A percentile compares a stretch with the other conserved stretches of the same genome.
These are phyloP conservation scores for Clonostachys solani DNA, from an alignment of 2,329 filamentous ascomycete genomes.

Conservation along the genomic window DNA sequence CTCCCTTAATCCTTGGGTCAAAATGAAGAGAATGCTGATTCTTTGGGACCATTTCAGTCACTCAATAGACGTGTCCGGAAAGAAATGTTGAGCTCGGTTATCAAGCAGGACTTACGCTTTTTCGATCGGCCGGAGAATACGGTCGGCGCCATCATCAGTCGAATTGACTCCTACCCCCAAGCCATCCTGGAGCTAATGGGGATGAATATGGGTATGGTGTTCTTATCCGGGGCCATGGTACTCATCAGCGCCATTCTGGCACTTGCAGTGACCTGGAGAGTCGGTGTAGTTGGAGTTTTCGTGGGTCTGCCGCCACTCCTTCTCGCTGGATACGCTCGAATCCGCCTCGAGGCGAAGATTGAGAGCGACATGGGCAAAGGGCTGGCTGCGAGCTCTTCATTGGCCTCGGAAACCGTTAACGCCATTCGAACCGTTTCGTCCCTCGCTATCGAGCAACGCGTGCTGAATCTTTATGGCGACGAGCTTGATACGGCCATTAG, in stretches of 20 bases:
- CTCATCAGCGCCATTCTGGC: slow-evolving; percentile 29
- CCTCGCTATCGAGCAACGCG: slow-evolving; percentile 26
- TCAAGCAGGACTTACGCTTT: slow-evolving; percentile 34
- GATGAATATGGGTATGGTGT: slow-evolving; percentile 32
- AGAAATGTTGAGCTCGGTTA: slow-evolving; percentile 18
- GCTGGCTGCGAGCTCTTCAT: slow-evolving; percentile 35
- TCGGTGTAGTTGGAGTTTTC: slow-evolving; percentile 36
- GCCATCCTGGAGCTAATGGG: slow-evolving; percentile 40
- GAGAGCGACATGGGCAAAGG: slow-evolving; percentile 11
- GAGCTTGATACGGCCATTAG: slow-evolving; percentile 16
- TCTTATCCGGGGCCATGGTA: slow-evolving; percentile 33
- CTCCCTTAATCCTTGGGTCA: too few species aligned
- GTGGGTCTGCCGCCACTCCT: slow-evolving; percentile 35
- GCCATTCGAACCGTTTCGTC: slow-evolving; percentile 38
- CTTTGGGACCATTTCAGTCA: background rate
- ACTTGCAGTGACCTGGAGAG: slow-evolving; percentile 35
- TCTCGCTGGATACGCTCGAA: slow-evolving; percentile 30
- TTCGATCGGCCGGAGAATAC: slow-evolving; percentile 25
- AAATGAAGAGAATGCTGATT: background rate
- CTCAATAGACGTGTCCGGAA: slow-evolving; percentile 16
- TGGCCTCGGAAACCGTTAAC: slow-evolving; percentile 37
- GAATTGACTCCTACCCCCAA: slow-evolving; percentile 23
- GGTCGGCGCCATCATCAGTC: slow-evolving; percentile 22
- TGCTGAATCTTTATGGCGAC: slow-evolving; percentile 22
- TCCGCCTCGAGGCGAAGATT: slow-evolving; percentile 29